Percentiles rank a stretch among this genome's conserved stretches.
phyloP scores from a whole-genome alignment of 2,329 filamentous ascomycete species.

The Colletotrichum sp. region DNA sequence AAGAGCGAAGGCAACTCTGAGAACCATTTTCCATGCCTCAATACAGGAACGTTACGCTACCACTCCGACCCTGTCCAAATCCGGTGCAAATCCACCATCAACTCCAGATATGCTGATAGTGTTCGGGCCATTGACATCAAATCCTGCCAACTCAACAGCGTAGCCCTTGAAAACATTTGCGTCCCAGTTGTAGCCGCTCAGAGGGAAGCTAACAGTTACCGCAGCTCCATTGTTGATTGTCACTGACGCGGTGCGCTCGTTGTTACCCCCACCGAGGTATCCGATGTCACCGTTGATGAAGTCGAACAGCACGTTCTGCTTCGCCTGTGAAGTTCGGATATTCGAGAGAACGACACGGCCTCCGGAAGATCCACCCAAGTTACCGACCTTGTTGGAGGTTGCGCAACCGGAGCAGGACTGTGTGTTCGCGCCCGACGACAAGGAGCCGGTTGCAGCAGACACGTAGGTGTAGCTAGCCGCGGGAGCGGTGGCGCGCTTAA shows the following conservation, averaged over 20 bases:
- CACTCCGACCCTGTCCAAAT: background rate
- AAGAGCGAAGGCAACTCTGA: no score
- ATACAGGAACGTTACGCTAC: background rate
- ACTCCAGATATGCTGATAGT: background rate
- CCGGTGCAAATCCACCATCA: background rate
- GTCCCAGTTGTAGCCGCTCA: background rate
- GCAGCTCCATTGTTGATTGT: background rate
- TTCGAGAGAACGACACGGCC: background rate
- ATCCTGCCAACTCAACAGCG: background rate
- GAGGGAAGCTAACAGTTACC: background rate
- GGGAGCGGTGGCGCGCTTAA: background rate
- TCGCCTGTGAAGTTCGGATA: background rate
- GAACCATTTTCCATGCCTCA: no score
- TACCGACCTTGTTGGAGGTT: background rate
- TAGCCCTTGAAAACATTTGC: background rate
- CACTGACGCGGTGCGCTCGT: background rate
- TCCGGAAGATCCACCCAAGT: background rate
- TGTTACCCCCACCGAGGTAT: background rate
- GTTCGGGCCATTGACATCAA: background rate
- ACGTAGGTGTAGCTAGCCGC: background rate
- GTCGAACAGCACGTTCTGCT: background rate
- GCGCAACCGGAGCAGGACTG: background rate
- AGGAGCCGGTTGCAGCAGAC: background rate
- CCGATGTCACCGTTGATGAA: background rate
- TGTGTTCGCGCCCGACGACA: background rate